phyloP scores from a whole-genome alignment of 1,284 basidiomycete genomes.

The Leccinum subrobustum region DNA sequence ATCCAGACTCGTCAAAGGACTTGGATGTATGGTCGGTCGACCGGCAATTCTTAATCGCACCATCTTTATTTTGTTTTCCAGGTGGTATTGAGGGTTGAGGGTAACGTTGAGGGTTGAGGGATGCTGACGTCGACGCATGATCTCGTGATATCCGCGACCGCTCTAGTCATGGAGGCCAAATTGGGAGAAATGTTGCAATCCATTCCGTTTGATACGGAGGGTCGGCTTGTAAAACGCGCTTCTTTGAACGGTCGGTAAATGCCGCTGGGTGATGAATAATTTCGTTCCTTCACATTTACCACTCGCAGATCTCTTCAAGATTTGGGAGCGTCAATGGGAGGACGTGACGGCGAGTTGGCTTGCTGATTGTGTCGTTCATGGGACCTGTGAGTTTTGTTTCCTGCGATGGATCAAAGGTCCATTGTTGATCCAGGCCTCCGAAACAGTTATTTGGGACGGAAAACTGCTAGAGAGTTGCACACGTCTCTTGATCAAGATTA shows the following conservation, averaged over 20 bases:
- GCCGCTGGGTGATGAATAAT: not conserved
- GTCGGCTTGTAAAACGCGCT: conserved; percentile 48
- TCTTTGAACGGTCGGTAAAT: conserved; percentile 46
- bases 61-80: conserved; percentile 25
- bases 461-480: conserved; percentile 45
- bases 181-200: conserved; percentile 42
- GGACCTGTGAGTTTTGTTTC: conserved; percentile 46
- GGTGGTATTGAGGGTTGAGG: conserved; percentile 32
- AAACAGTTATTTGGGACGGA: conserved; percentile 57
- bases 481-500: conserved; percentile 41
- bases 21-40: conserved; percentile 48
- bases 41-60: not conserved
- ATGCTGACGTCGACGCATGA: conserved; percentile 43
- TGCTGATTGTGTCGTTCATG: conserved; percentile 48
- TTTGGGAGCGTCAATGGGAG: conserved; percentile 47
- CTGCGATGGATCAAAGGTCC: not conserved
- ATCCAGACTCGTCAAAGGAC: conserved; percentile 41
- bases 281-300: not conserved
- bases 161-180: conserved; percentile 55
- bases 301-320: conserved; percentile 45
- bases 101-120: conserved; percentile 41
- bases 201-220: conserved; percentile 53
- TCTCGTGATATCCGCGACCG: conserved; percentile 48
- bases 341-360: conserved; percentile 54
- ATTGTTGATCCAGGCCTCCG: conserved; percentile 5